Base-by-base conservation (phyloP, 2,329 filamentous ascomycete species). In the Alternaria tenuissima region DNA sequence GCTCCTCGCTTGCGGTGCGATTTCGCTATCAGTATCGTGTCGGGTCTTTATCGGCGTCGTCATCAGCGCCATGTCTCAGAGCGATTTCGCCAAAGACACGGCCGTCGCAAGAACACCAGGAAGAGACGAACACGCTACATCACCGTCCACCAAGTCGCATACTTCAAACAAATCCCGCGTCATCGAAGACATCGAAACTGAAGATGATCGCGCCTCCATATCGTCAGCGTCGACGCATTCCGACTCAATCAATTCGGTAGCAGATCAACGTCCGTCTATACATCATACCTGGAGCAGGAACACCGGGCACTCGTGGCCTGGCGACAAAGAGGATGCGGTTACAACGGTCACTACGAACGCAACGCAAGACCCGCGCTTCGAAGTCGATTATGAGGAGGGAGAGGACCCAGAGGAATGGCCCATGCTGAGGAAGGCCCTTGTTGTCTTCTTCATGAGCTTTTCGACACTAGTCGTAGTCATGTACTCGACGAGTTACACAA, bases 401-500 rank as follows among this genome's bases (percentile, higher is more conserved):
- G 83, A 84, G 12, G 89, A 93, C 69, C 90, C 91, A 0, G 83
- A 85, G 57, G 89, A 90, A 72, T 94, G 91, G 90, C 78, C 87
- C 0, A 70, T 89, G 32, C 83, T 80, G 65, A 87, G 85, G 71
- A 89, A 88, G 66, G 76, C 81, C 52, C 73, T 86, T 66, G 80
- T 86, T 11, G 81, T 89, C 54, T 77, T 80, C 41, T 81, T 85
- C 54, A 83, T 88, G 72, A 86, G 84, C 43, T 87, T 85, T 69
- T 84, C 85, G 42, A 88, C 87, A 0, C 80, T 86, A 1, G 70
- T 77, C 2, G 75, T 76, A 0, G 63, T 83, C 26, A 82, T 86
- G 83, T 84, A 93, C 73, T 92, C 89, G 47, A 95, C 92, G 0
- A 89, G 87, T 52, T 96, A 95, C 74, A 93, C 92, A 1, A 87